These are phyloP conservation scores for Termitomyces sp. DNA, from an alignment of 768 basidiomycete genomes.

Conservation along the genomic window DNA sequence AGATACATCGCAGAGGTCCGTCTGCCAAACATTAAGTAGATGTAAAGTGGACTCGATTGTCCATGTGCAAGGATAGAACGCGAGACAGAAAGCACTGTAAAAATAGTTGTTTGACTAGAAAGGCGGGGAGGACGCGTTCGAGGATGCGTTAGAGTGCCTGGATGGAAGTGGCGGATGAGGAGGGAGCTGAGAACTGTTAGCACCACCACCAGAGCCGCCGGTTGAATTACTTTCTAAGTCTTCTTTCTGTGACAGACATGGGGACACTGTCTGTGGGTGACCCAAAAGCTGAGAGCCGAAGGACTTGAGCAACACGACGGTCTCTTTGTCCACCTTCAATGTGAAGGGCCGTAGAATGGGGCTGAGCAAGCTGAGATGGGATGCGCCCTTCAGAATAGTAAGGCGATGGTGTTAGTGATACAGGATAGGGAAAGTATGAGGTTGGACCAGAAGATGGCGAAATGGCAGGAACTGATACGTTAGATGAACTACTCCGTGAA, in stretches of 20 bases:
- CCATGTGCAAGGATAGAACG: background rate
- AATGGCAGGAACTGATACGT: conserved; percentile 7
- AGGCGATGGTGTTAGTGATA: conserved; percentile 42
- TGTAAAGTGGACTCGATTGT: background rate
- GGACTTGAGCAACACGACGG: conserved; percentile 32
- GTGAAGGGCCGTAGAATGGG: too few relatives aligned
- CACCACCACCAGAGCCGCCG: conserved; percentile 10
- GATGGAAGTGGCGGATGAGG: conserved; percentile 38
- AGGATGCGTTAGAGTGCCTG: background rate
- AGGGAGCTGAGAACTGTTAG: conserved; percentile 30
- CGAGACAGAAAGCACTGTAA: background rate
- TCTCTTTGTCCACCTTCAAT: conserved; percentile 23
- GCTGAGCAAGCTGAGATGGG: background rate
- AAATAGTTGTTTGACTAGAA: background rate
- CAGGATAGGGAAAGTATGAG: conserved; percentile 41
- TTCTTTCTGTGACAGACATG: conserved; percentile 50
- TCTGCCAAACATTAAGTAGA: background rate
- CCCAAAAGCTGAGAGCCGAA: conserved; percentile 26
- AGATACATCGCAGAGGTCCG: background rate
- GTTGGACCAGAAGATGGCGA: conserved; percentile 15
- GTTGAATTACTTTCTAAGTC: conserved; percentile 44
- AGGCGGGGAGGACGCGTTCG: background rate
- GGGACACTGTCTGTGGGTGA: conserved; percentile 59
- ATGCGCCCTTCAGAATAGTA: conserved; percentile 25
- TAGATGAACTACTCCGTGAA: conserved; percentile 10